Conservation (phyloP, 2,329 filamentous ascomycete genomes). For the Rutstroemia sp. region DNA sequence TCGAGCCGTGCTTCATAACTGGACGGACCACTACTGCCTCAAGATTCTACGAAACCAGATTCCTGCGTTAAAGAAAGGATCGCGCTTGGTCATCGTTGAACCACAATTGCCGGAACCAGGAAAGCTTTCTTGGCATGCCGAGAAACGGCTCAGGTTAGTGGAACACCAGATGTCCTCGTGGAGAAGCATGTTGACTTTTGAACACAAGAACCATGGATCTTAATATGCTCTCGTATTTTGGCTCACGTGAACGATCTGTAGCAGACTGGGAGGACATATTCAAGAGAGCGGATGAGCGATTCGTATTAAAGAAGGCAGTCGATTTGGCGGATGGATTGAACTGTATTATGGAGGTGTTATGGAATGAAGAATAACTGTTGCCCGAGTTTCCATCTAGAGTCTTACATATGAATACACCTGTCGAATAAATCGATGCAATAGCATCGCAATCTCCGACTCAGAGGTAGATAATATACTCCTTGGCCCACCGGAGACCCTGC, state of each 20-base stretch:
- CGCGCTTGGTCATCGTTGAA: not conserved
- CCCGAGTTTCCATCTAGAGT: too few relatives aligned
- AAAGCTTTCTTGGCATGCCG: not conserved
- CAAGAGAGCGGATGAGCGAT: not conserved
- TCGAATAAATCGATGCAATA: too few relatives aligned
- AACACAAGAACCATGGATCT: not conserved
- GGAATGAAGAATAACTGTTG: too few relatives aligned
- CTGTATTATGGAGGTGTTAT: too few relatives aligned
- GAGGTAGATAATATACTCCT: too few relatives aligned
- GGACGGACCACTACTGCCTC: constrained; percentile 4
- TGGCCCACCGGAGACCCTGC: too few relatives aligned
- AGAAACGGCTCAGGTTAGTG: constrained; percentile 1
- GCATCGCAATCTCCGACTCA: too few relatives aligned
- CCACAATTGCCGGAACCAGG: not conserved
- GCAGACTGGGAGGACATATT: constrained; percentile 1
- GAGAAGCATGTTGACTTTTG: not conserved
- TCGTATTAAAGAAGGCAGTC: not conserved
- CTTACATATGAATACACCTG: too few relatives aligned
- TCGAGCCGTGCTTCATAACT: constrained; percentile 4
- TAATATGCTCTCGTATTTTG: constrained; percentile 4
- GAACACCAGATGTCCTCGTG: not conserved
- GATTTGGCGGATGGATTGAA: too few relatives aligned
- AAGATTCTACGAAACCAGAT: constrained; percentile 2
- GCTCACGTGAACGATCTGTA: not conserved
- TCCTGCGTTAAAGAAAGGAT: constrained; percentile 1